These are phyloP conservation scores for Trypanosoma grayi DNA, from an alignment of 208 protist genomes.

Conservation along the genomic window DNA sequence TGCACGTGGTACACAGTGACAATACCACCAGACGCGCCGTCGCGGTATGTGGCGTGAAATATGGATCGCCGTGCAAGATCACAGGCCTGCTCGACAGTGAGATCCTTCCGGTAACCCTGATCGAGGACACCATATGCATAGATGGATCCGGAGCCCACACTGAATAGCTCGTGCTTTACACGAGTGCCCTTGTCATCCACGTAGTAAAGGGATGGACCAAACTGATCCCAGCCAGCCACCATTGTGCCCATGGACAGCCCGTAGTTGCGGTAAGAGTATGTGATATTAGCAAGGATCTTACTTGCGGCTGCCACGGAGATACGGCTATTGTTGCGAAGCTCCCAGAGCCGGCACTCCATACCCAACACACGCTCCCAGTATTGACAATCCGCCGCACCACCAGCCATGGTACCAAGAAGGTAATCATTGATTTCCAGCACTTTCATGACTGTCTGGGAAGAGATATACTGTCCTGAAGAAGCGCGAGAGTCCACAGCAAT, in stretches of 20 bases:
- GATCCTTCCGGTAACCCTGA: constrained; percentile 91
- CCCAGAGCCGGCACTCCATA: constrained; percentile 92
- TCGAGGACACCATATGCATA: constrained; percentile 99
- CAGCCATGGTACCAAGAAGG: constrained; percentile 99
- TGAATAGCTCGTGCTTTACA: constrained; percentile 97
- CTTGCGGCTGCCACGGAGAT: constrained; percentile 99
- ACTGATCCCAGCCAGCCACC: constrained; percentile 97
- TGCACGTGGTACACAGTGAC: constrained; percentile 97
- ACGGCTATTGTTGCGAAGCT: constrained; percentile 94
- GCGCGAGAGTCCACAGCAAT: constrained; percentile 99
- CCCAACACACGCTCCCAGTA: constrained; percentile 99
- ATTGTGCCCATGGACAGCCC: constrained; percentile 98
- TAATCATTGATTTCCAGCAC: constrained; percentile 99
- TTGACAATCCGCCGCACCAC: constrained; percentile 99
- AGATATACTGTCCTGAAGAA: constrained; percentile 98
- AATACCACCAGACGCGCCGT: constrained; percentile 98
- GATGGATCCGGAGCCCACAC: constrained; percentile 99
- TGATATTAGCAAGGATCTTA: constrained; percentile 99
- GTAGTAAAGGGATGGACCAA: constrained; percentile 98
- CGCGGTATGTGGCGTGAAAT: constrained; percentile 99
- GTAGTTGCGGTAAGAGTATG: constrained; percentile 98
- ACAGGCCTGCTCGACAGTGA: constrained; percentile 96
- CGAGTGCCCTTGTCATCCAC: constrained; percentile 99
- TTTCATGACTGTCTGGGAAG: constrained; percentile 99
- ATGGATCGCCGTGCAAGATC: constrained; percentile 98